These are phyloP conservation scores for Chaetomidium leptoderma DNA, from an alignment of 495 filamentous ascomycete species.

Conservation along the genomic window DNA sequence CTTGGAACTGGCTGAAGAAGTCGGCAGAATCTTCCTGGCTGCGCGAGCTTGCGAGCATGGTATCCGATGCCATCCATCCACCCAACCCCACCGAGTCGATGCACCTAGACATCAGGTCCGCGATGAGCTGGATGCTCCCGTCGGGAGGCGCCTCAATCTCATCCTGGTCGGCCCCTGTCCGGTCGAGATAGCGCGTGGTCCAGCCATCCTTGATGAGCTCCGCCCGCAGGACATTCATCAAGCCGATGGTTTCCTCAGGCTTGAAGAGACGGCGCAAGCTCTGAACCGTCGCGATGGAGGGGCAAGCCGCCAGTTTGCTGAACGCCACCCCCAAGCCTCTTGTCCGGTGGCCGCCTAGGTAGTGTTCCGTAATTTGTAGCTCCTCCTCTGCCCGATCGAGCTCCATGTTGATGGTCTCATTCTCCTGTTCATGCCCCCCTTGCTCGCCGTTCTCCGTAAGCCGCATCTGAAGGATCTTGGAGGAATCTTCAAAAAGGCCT, in stretches of 20 bases:
- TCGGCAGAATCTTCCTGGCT: constrained; percentile 50
- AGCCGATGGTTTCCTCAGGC: constrained; percentile 61
- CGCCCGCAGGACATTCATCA: constrained; percentile 68
- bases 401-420: constrained; percentile 43
- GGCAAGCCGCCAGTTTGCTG: constrained; percentile 61
- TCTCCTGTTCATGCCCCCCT: constrained; percentile 28
- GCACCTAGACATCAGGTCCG: constrained; percentile 65
- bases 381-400: constrained; percentile 47
- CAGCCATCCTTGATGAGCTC: constrained; percentile 63
- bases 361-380: constrained; percentile 48
- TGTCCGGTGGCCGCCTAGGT: constrained; percentile 41
- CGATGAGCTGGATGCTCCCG: constrained; percentile 55
- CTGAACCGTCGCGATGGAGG: constrained; percentile 51
- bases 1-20: constrained; percentile 62
- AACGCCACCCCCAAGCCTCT: constrained; percentile 51
- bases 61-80: constrained; percentile 69
- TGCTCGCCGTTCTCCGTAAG: constrained; percentile 26
- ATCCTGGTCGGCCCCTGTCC: constrained; percentile 41
- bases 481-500: constrained; percentile 41
- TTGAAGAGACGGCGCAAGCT: constrained; percentile 63
- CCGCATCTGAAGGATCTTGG: constrained; percentile 28
- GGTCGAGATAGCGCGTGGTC: constrained; percentile 62
- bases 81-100: constrained; percentile 80
- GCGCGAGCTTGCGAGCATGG: constrained; percentile 42
- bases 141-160: constrained; percentile 52